phyloP scores from a whole-genome alignment of 1,139 yeast genomes.

The Kodamaea fungicola region DNA sequence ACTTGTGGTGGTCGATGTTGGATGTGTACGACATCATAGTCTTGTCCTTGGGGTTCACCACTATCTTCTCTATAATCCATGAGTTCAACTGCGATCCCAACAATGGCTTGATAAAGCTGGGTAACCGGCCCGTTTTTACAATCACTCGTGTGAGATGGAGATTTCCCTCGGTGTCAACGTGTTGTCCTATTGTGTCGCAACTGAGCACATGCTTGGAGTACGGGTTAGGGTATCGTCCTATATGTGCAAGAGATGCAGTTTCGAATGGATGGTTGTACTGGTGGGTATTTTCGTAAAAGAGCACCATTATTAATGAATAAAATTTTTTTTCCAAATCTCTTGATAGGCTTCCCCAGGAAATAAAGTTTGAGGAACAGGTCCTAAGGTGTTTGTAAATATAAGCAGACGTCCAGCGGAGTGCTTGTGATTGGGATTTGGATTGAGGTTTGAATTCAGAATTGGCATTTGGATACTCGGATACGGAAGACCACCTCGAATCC shows the following conservation, averaged over 20 bases:
- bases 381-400: too few species aligned
- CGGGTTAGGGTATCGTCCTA: conserved; percentile 89
- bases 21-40: conserved; percentile 71
- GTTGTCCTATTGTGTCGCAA: conserved; percentile 67
- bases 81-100: conserved; percentile 70
- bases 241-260: conserved; percentile 74
- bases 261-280: conserved; percentile 61
- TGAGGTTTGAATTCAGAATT: too few species aligned
- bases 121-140: conserved; percentile 77
- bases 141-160: conserved; percentile 73
- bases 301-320: conserved; percentile 48
- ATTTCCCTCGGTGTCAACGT: conserved; percentile 60
- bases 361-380: too few species aligned
- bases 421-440: too few species aligned
- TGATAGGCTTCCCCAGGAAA: too few species aligned
- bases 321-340: neutral
- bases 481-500: too few species aligned
- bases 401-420: too few species aligned
- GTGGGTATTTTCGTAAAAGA: conserved; percentile 56
- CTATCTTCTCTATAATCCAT: conserved; percentile 80
- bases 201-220: conserved; percentile 85
- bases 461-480: too few species aligned
- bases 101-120: conserved; percentile 75
- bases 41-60: conserved; percentile 61
- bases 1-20: conserved; percentile 80